A percentile compares a stretch with the other conserved stretches of the same genome.
Conservation (phyloP, 2,329 filamentous ascomycete species). For the Fusarium secorum region DNA sequence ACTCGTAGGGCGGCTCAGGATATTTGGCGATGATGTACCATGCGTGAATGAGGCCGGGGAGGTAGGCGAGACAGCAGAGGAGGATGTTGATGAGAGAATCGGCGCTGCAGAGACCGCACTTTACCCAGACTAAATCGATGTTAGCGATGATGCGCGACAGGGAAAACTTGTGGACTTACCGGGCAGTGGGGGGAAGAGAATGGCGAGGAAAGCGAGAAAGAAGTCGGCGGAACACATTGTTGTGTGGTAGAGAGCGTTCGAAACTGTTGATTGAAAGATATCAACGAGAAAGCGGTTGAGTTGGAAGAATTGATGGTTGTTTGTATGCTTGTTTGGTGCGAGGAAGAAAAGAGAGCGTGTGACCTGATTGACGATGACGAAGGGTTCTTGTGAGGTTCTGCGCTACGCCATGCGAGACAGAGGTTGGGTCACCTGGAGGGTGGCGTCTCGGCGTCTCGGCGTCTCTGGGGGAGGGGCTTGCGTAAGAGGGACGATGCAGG, state of each 20-base stretch:
- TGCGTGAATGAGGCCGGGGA: conserved; percentile 90
- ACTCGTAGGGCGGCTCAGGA: conserved; percentile 77
- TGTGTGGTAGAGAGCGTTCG: neutral
- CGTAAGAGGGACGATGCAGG: conserved; percentile 24
- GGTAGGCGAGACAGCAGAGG: conserved; percentile 78
- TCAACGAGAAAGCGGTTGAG: neutral
- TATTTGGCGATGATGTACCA: conserved; percentile 98
- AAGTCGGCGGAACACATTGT: conserved; percentile 67
- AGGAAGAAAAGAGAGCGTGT: conserved; percentile 19
- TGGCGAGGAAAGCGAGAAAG: conserved; percentile 69
- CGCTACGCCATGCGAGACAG: conserved; percentile 9
- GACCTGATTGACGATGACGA: conserved; percentile 35
- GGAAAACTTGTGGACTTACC: conserved; percentile 55
- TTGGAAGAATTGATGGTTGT: conserved; percentile 6
- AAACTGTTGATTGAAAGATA: neutral
- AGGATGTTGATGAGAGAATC: conserved; percentile 96
- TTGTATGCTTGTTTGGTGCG: conserved; percentile 8
- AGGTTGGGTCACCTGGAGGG: conserved; percentile 27
- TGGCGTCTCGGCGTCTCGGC: conserved; percentile 34
- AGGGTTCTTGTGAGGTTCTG: conserved; percentile 3
- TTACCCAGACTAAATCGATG: conserved; percentile 82
- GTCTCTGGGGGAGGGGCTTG: conserved; percentile 34
- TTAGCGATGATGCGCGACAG: conserved; percentile 16
- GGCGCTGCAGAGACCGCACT: conserved; percentile 88
- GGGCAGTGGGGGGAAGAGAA: conserved; percentile 71